phyloP scores from a whole-genome alignment of 129 eudicot species.

The Chrysanthemum lavandulifolium region DNA sequence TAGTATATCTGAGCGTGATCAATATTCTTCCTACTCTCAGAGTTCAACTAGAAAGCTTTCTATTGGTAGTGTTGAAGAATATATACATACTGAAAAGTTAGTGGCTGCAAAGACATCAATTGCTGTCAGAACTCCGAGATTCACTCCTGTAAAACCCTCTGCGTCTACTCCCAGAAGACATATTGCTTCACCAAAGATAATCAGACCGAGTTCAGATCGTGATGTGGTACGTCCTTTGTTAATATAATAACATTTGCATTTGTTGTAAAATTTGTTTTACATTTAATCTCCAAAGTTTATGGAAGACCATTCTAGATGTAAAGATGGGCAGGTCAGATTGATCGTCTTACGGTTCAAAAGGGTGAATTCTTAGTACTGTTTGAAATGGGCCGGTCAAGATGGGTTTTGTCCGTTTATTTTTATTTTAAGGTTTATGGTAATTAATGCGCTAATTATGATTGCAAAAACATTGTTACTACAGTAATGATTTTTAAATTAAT shows the following conservation, averaged over 20 bases:
- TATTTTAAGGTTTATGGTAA: no score
- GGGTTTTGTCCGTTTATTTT: no score
- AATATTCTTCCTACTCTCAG: slow-evolving; percentile 48
- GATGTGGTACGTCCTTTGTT: slow-evolving; percentile 48
- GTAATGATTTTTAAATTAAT: no score
- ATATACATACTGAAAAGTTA: slow-evolving; percentile 40
- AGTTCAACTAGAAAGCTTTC: slow-evolving; percentile 51
- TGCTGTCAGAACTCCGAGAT: slow-evolving; percentile 46
- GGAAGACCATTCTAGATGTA: no score
- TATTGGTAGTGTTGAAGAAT: slow-evolving; percentile 54
- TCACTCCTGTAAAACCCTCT: slow-evolving; percentile 42
- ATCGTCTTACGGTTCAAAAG: no score
- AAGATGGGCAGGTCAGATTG: no score
- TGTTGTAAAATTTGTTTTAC: neutral
- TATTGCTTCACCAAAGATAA: slow-evolving; percentile 8
- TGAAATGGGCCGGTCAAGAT: no score
- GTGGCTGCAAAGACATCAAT: slow-evolving; percentile 45
- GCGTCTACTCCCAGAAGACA: slow-evolving; percentile 49
- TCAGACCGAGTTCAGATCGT: slow-evolving; percentile 51
- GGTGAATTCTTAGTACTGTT: no score
- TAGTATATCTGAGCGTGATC: slow-evolving; percentile 71
- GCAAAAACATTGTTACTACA: no score
- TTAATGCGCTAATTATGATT: no score
- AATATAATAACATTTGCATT: neutral
- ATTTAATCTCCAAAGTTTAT: no score